Percentiles rank a stretch among this genome's conserved stretches.
phyloP scores from a whole-genome alignment of 768 basidiomycete genomes.

The Suillus alpinus region DNA sequence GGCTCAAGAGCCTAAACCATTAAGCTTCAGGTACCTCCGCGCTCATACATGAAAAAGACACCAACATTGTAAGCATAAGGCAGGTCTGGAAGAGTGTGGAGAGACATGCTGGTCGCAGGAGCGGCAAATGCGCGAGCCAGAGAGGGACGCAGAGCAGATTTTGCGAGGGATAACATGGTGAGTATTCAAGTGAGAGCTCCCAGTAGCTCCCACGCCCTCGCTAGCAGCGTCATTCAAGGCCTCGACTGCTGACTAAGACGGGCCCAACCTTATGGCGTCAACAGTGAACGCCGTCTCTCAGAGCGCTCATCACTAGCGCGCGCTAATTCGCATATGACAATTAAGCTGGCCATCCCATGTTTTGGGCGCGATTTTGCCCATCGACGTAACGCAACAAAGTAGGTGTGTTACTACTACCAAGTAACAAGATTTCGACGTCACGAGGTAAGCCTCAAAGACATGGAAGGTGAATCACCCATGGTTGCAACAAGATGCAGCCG shows the following conservation, averaged over 20 bases:
- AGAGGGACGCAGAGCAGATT: conserved; percentile 40
- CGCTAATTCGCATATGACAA: background rate
- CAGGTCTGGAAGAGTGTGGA: conserved; percentile 76
- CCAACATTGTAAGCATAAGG: conserved; percentile 79
- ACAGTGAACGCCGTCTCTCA: no score
- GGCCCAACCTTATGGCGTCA: background rate
- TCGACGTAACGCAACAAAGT: background rate
- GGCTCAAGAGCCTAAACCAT: conserved; percentile 79
- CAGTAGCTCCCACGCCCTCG: background rate
- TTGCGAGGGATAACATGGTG: conserved; percentile 51
- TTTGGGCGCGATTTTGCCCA: background rate
- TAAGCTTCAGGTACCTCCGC: background rate
- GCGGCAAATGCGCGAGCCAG: conserved; percentile 46
- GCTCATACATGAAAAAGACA: conserved; percentile 8
- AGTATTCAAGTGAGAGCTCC: conserved; percentile 5
- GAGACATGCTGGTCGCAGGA: conserved; percentile 37
- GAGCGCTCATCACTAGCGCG: no score
- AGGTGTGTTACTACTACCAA: background rate
- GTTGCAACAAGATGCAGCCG: background rate
- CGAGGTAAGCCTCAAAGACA: background rate
- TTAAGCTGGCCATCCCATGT: background rate
- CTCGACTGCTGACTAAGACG: background rate
- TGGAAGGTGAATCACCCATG: background rate
- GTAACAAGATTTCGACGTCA: background rate
- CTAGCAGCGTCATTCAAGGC: background rate